Evolutionary conservation across 2,329 filamentous ascomycete species (phyloP).

Genomic region (Acephala macrosclerotiorum): DNA sequence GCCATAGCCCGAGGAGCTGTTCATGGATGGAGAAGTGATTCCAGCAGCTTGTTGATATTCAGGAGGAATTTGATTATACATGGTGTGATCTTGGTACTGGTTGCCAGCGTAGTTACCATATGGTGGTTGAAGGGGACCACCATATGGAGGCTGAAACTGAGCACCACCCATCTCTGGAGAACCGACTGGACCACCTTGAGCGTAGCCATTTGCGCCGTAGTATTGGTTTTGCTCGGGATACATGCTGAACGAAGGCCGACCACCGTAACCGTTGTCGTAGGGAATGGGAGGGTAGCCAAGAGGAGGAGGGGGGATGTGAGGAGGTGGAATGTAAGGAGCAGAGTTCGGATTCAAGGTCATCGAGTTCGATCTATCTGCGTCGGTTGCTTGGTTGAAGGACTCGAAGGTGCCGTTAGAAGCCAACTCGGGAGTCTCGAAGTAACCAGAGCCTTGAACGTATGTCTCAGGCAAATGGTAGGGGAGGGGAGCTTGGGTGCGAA

Average conservation of each 20-base stretch:
- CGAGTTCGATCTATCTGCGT: not conserved
- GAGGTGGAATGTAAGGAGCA: constrained; percentile 3
- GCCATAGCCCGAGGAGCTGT: too few species aligned
- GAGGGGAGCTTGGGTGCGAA: not conserved
- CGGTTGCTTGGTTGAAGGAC: not conserved
- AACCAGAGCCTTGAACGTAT: not conserved
- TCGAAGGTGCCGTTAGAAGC: not conserved
- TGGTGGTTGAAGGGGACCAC: too few species aligned
- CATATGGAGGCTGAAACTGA: constrained; percentile 5
- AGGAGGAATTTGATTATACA: not conserved
- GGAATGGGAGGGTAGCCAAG: not conserved
- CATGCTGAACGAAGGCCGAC: too few species aligned
- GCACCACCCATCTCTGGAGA: not conserved
- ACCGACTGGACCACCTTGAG: not conserved
- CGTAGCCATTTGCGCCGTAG: not conserved
- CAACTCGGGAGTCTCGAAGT: not conserved
- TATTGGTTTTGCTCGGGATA: not conserved
- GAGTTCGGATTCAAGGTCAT: constrained; percentile 4
- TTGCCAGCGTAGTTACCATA: not conserved
- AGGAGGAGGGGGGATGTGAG: not conserved
- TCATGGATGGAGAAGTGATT: not conserved
- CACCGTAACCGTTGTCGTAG: not conserved
- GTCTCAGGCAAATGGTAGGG: constrained; percentile 2
- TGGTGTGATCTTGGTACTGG: not conserved
- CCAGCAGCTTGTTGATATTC: not conserved